Evolutionary conservation across 1,139 yeast genomes (phyloP), one percentile per base, ranked within the genome.

Genomic region (Hyphopichia fennica): DNA sequence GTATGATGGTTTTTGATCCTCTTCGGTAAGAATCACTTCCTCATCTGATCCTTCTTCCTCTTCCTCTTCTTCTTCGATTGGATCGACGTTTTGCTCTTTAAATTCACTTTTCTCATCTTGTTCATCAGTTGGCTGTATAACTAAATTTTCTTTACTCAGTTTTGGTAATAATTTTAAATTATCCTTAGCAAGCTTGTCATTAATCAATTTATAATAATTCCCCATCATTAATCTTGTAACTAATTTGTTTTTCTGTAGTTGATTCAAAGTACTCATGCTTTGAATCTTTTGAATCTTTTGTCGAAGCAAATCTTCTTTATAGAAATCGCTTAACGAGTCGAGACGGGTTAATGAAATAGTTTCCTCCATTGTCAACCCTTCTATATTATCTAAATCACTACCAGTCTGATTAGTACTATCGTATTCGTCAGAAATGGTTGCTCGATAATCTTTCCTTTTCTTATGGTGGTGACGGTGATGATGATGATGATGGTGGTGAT

Each of bases 191-290:
- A 65, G 49, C 40, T 66, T 58, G 43, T 67, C 69, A 48, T 66
- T 65, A 35, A 72, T 62, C 46, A 72, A 74, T 48, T 75, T 75
- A 50, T 77, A 72, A 55, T 80, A 83, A 45, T 81, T 81, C 8
- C 87, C 86, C 74, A 88, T 84, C 95, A 88, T 87, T 40, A 88
- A 65, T 47, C 79, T 70, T 37, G 91, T 95, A 28, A 87, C 84
- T 48, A 81, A 57, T 58, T 76, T 69, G 48, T 83, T 79, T 56
- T 86, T 82, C 54, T 77, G 79, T 39, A 69, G 57, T 47, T 84
- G 84, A 34, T 67, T 56, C 30, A 84, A 50, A 27, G 57, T 62
- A 2, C 59, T 60, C 43, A 80, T 61, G 3, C 61, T 60, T 45
- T 82, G 79, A 40, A 87, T 84, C 39, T 68, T 70, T 46, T 76